phyloP scores from a whole-genome alignment of 148 eudicot species.

The Arctostaphylos glauca region DNA sequence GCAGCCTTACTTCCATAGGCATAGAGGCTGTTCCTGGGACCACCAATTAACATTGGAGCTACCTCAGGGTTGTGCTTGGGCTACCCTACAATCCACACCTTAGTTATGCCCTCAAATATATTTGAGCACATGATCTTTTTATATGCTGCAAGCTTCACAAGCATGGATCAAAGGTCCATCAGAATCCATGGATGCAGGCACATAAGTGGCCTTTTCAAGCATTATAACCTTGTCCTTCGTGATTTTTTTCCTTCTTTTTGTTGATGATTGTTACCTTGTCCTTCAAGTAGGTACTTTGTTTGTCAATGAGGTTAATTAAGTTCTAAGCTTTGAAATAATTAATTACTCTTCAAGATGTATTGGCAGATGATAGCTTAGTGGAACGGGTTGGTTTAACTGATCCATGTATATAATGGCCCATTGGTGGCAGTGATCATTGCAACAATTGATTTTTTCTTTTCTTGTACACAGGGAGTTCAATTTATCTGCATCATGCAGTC shows the following conservation, averaged over 20 bases:
- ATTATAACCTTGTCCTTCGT: neutral
- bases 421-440: neutral
- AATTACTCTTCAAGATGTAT: neutral
- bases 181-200: neutral
- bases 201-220: neutral
- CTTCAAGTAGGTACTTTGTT: neutral
- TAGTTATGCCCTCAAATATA: neutral
- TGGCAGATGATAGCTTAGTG: neutral
- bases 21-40: too few relatives aligned
- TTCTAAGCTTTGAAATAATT: neutral
- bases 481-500: neutral
- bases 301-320: neutral
- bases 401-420: neutral
- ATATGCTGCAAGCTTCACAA: neutral
- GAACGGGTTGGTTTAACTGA: neutral
- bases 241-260: neutral
- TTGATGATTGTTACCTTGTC: neutral
- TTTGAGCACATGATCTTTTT: neutral
- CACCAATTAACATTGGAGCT: too few relatives aligned
- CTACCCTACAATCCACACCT: neutral
- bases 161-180: constrained; percentile 4
- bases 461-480: neutral
- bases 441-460: neutral
- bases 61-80: too few relatives aligned
- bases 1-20: too few relatives aligned